Conservation (phyloP, 305 asterid genomes). For the Fraxinus floribunda region DNA sequence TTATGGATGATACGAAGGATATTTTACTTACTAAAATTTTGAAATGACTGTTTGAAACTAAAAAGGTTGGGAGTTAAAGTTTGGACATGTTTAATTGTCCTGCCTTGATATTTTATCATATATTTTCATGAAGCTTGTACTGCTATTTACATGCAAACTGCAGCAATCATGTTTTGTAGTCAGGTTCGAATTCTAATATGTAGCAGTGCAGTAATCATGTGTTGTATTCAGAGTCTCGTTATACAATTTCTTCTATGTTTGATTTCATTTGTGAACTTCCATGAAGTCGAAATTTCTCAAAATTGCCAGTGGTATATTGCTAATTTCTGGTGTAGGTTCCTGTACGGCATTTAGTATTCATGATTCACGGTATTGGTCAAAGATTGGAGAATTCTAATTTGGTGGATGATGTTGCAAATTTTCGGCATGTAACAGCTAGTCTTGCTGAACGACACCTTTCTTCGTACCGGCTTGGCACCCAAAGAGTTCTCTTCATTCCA, state of each 20-base stretch:
- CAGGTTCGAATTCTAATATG: neutral
- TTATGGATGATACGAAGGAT: neutral
- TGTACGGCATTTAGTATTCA: constrained; percentile 88
- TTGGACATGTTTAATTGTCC: neutral
- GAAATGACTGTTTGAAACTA: constrained; percentile 7
- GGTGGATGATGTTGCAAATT: constrained; percentile 91
- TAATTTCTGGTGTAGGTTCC: constrained; percentile 66
- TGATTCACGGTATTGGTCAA: constrained; percentile 99
- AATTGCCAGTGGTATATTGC: constrained; percentile 1
- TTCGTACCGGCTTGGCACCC: constrained; percentile 77
- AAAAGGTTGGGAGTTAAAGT: neutral
- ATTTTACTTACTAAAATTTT: neutral
- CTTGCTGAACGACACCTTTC: constrained; percentile 85
- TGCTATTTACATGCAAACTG: neutral
- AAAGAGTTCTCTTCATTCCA: constrained; percentile 90
- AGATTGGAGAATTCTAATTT: constrained; percentile 92
- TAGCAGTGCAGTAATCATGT: neutral
- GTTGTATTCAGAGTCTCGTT: neutral
- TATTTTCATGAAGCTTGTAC: constrained; percentile 1
- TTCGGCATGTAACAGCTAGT: constrained; percentile 70
- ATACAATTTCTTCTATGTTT: neutral
- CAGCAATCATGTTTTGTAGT: constrained; percentile 3
- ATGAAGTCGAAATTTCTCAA: neutral
- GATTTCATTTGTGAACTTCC: constrained; percentile 14
- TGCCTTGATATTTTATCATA: neutral